Evolutionary conservation across 805 yeast species (phyloP), one percentile per base, ranked within the genome.

Genomic region (Candida schatavii): DNA sequence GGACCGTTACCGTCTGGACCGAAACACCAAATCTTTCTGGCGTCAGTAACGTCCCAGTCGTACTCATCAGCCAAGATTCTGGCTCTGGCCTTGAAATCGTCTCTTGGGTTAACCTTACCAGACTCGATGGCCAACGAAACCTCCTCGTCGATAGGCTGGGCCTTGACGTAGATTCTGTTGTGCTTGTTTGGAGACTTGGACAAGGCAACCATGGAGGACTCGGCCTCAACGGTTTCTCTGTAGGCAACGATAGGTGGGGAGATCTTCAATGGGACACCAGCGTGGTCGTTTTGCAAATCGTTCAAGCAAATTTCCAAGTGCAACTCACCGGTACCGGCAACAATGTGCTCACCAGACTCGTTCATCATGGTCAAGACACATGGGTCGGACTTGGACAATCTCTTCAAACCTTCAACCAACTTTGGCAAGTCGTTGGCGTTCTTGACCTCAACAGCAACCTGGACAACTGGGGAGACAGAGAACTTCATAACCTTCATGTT

Each of bases 1-100:
- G 99, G 90, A 78, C 99, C 99, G 73, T 79, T 83, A 77, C 97
- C 97, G 70, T 91, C 99, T 72, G 99, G 98, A 80, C 99, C 99
- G 89, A 91, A 91, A 86, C 97, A 88, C 99, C 99, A 91, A 70
- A 91, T 93, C 93, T 93, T 91, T 86, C 99, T 90, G 77, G 97
- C 99, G 70, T 91, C 99, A 61, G 97, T 83, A 71, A 93, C 97
- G 72, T 91, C 98, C 99, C 99, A 91, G 61, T 91, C 97, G 85
- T 75, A 93, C 73, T 93, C 96, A 73, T 91, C 98, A 70, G 98
- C 98, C 82, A 91, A 80, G 70, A 88, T 65, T 85, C 98, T 90
- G 62, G 98, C 99, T 83, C 99, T 90, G 63, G 88, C 86, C 84
- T 91, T 91, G 88, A 91, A 81, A 80, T 91, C 99, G 66, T 91